A percentile compares a stretch with the other conserved stretches of the same genome.
These are phyloP conservation scores for Zostera marina DNA, from an alignment of 116 monocot species.

Conservation along the genomic window DNA sequence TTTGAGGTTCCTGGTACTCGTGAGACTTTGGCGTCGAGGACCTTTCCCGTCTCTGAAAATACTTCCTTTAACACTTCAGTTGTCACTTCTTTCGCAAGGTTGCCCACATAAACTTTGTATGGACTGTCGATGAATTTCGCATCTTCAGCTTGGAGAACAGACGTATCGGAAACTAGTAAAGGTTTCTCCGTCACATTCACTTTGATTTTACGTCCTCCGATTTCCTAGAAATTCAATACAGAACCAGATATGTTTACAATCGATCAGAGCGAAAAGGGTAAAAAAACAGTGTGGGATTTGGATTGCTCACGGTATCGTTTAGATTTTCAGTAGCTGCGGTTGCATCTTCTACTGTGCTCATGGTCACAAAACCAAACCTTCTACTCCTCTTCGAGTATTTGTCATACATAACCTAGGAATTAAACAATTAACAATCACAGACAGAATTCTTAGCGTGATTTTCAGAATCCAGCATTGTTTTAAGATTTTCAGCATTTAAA, in stretches of 20 bases:
- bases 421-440: neutral
- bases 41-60: conserved; percentile 77
- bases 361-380: conserved; percentile 89
- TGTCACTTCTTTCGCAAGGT: conserved; percentile 81
- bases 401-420: conserved; percentile 80
- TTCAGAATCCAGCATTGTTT: neutral
- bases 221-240: conserved; percentile 29
- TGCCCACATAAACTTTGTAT: conserved; percentile 90
- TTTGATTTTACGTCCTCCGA: conserved; percentile 85
- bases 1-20: conserved; percentile 70
- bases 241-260: neutral
- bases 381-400: conserved; percentile 88
- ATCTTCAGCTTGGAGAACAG: conserved; percentile 50
- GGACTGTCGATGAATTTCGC: conserved; percentile 75
- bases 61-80: conserved; percentile 49
- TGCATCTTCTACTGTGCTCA: conserved; percentile 70
- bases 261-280: neutral
- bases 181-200: conserved; percentile 90
- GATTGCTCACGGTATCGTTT: conserved; percentile 45
- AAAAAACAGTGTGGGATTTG: neutral
- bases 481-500: too few relatives aligned
- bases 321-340: conserved; percentile 76
- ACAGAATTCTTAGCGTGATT: neutral
- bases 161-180: conserved; percentile 23
- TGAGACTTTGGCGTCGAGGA: conserved; percentile 68